Evolutionary conservation across 805 yeast genomes (phyloP), one percentile per base, ranked within the genome.

Genomic region (Starmera caribaea): DNA sequence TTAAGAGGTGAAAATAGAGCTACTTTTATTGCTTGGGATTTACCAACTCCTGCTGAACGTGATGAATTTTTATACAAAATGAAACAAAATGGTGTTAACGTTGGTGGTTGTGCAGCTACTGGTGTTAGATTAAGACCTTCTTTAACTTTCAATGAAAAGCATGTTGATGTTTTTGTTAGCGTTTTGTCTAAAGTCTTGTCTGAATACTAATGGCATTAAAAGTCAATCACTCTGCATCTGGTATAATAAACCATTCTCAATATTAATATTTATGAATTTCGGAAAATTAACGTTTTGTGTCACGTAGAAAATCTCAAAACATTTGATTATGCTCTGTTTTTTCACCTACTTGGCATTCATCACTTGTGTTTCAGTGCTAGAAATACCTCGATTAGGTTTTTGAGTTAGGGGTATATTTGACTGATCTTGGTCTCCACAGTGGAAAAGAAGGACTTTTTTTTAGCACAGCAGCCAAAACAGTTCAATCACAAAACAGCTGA

Each of bases 61-160:
- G 78, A 80, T 61, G 60, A 67, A 50, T 79, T 85, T 61, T 62
- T 81, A 53, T 49, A 48, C 45, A 76, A 71, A 46, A 68, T 81
- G 73, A 79, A 76, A 64, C 55, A 62, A 36, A 68, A 57, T 37
- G 95, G 95, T 61, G 71, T 82, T 45, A 84, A 85, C 61, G 73
- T 82, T 55, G 95, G 95, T 51, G 94, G 89, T 37, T 85, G 95
- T 65, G 89, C 90, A 39, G 83, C 74, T 40, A 72, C 68, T 45
- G 74, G 89, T 42, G 81, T 85, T 38, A 78, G 95, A 66, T 69
- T 84, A 59, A 76, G 95, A 66, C 95, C 95, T 45, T 72, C 85
- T 35, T 66, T 84, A 52, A 76, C 78, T 16, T 84, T 84, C 58
- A 88, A 81, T 67, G 74, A 79, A 65, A 79, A 79, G 63, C 94